These are phyloP conservation scores for Pseudonitzschia multiseries DNA, from an alignment of 108 stramenopile genomes.

Conservation along the genomic window DNA sequence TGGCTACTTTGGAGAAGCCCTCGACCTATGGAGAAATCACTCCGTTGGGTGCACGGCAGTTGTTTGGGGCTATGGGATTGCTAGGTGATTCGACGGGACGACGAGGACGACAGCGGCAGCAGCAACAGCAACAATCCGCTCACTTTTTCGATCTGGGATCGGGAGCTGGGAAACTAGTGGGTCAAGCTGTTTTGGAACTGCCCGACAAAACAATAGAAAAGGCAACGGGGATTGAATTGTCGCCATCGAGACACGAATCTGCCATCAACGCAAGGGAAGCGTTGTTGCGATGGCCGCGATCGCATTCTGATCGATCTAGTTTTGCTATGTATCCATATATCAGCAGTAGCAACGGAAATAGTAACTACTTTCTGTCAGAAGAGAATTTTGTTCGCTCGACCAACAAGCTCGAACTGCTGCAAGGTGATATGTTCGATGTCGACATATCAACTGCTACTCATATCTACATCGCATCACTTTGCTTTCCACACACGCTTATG, in stretches of 20 bases:
- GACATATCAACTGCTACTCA: conserved; percentile 65
- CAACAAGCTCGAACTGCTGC: conserved; percentile 37
- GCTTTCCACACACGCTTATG: conserved; percentile 59
- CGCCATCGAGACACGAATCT: conserved; percentile 48
- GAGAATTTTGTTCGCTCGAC: neutral
- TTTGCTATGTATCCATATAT: neutral
- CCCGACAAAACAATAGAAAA: conserved; percentile 16
- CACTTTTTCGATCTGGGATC: conserved; percentile 69
- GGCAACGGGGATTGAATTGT: conserved; percentile 58
- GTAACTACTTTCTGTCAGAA: neutral
- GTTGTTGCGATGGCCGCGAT: conserved; percentile 19
- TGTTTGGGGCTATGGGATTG: conserved; percentile 62
- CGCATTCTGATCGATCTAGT: neutral
- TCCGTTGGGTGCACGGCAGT: conserved; percentile 53
- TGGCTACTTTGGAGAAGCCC: conserved; percentile 2
- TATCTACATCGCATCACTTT: conserved; percentile 61
- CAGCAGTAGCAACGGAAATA: neutral
- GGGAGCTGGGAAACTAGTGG: conserved; percentile 60
- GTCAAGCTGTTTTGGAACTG: conserved; percentile 58
- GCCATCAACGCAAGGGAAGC: conserved; percentile 36
- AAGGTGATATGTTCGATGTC: conserved; percentile 59
- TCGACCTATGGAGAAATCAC: conserved; percentile 81
- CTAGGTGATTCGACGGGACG: neutral
- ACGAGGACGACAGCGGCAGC: neutral
- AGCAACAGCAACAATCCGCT: neutral